These are phyloP conservation scores for Excoecaria agallocha DNA, from an alignment of 345 rosid genomes.

Conservation along the genomic window DNA sequence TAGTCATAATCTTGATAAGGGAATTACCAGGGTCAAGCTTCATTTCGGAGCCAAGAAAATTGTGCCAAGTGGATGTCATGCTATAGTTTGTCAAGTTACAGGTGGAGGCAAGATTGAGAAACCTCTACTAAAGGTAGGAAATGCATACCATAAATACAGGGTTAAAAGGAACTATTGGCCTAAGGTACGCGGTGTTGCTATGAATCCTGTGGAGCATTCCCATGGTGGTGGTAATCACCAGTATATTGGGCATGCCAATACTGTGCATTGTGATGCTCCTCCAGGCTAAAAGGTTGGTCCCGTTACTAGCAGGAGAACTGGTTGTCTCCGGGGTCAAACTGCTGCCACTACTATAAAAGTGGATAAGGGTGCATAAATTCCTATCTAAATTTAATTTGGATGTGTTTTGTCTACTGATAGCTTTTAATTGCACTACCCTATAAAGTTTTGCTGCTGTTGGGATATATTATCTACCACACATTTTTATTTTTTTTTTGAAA, in stretches of 20 bases:
- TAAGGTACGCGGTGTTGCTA: slow-evolving; percentile 11
- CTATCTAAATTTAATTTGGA: too few relatives aligned
- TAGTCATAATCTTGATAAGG: slow-evolving; percentile 16
- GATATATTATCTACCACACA: too few relatives aligned
- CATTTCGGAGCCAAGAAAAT: slow-evolving; percentile 15
- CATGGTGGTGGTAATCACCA: slow-evolving; percentile 17
- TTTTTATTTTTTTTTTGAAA: too few relatives aligned
- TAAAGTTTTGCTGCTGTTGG: too few relatives aligned
- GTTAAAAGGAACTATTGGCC: slow-evolving; percentile 19
- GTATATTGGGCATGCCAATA: slow-evolving; percentile 12
- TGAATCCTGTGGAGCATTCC: slow-evolving; percentile 13
- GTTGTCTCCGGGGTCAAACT: slow-evolving; percentile 10
- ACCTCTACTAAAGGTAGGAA: slow-evolving; percentile 16
- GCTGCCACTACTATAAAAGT: slow-evolving; percentile 3
- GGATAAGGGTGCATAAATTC: slow-evolving; percentile 9
- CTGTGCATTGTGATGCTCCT: slow-evolving; percentile 10
- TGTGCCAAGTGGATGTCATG: slow-evolving; percentile 9
- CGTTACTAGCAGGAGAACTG: slow-evolving; percentile 5
- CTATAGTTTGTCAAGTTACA: slow-evolving; percentile 18
- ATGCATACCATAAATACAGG: slow-evolving; percentile 18
- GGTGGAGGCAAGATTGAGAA: slow-evolving; percentile 19
- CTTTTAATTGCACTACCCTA: too few relatives aligned
- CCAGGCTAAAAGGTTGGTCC: slow-evolving; percentile 12
- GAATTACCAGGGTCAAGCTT: slow-evolving; percentile 17
- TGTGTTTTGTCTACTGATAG: too few relatives aligned